phyloP scores from a whole-genome alignment of 75 land plant species.

The Sequoiadendron giganteum region DNA sequence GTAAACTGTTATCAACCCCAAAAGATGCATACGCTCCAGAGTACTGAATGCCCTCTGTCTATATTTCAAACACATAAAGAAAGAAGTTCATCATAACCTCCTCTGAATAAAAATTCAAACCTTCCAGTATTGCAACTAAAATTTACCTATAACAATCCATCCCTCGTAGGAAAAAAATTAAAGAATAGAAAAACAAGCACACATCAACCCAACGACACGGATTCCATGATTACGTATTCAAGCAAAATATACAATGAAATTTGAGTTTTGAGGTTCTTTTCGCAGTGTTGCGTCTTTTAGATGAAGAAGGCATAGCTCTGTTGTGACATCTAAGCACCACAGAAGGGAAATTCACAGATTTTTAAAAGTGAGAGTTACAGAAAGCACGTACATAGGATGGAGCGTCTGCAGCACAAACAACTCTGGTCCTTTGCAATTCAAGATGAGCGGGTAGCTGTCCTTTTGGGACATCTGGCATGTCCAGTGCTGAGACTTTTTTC shows the following conservation, averaged over 20 bases:
- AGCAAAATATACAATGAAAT: too few species aligned
- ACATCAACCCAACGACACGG: too few species aligned
- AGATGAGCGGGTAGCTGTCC: conserved; percentile 75
- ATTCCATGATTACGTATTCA: too few species aligned
- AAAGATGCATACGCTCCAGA: conserved; percentile 84
- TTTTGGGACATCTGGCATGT: conserved; percentile 46
- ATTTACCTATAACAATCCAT: neutral
- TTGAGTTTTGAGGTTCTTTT: too few species aligned
- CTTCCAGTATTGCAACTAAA: neutral
- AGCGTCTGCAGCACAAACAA: conserved; percentile 76
- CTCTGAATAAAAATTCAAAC: neutral
- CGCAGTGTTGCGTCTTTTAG: neutral
- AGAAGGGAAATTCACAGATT: neutral
- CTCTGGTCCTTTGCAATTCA: conserved; percentile 84
- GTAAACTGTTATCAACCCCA: conserved; percentile 78
- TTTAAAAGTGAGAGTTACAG: neutral
- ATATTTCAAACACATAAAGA: conserved; percentile 2
- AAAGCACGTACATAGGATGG: conserved; percentile 60
- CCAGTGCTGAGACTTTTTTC: conserved; percentile 22
- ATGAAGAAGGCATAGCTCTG: neutral
- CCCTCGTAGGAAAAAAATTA: too few species aligned
- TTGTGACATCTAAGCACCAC: neutral
- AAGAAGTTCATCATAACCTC: neutral
- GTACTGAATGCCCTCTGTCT: conserved; percentile 82
- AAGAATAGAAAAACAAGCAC: too few species aligned